Conservation (phyloP, 345 rosid species). For the Hevea brasiliensis region DNA sequence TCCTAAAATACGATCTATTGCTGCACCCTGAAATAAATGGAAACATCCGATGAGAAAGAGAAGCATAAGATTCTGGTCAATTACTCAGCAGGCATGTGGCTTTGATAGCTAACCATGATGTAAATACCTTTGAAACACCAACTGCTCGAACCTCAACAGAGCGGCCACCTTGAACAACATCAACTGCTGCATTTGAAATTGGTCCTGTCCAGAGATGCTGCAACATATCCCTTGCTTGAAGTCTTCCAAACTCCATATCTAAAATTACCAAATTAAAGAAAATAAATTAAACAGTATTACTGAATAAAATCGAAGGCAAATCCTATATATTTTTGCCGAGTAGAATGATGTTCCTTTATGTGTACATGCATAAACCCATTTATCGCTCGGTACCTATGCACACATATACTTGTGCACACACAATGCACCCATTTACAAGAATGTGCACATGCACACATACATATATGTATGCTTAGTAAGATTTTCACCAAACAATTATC, state of each 20-base stretch:
- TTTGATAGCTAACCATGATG: background rate
- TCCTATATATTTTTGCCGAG: background rate
- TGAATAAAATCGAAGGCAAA: background rate
- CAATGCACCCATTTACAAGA: background rate
- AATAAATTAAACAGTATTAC: background rate
- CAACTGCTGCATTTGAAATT: constrained; percentile 56
- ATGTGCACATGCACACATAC: background rate
- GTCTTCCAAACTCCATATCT: constrained; percentile 58
- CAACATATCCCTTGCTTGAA: constrained; percentile 61
- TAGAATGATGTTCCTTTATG: too few species aligned
- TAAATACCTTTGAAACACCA: constrained; percentile 55
- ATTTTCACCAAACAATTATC: constrained; percentile 1
- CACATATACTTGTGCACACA: background rate
- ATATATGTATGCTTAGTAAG: background rate
- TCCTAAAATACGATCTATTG: constrained; percentile 57
- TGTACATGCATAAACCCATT: background rate
- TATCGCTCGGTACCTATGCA: too few species aligned
- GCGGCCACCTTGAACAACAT: constrained; percentile 56
- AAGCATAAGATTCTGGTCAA: constrained; percentile 1
- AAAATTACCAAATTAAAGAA: background rate
- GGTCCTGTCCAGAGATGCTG: constrained; percentile 70
- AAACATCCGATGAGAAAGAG: constrained; percentile 8
- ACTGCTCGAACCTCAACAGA: constrained; percentile 62
- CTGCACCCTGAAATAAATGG: constrained; percentile 49
- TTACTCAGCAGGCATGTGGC: background rate